Evolutionary conservation across 371 early-diverging fungal species (phyloP), one percentile per base, ranked within the genome.

Genomic region (Rhizopus delemar): DNA sequence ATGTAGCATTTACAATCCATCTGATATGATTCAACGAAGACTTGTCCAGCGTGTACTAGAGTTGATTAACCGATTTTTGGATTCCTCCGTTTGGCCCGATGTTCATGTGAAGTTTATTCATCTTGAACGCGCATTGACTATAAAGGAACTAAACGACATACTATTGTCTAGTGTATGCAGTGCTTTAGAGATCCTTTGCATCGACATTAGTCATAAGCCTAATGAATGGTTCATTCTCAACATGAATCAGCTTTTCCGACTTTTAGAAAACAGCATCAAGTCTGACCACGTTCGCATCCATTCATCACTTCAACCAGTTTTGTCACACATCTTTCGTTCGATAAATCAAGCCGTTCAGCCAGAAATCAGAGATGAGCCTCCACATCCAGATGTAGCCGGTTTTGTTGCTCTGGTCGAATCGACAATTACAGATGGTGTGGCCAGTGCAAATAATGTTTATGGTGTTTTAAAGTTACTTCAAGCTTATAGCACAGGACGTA

Each of bases 401-500:
- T 88, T 93, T 61, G 70, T 78, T 16, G 62, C 81, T 11, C 57
- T 84, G 43, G 71, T 90, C 9, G 90, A 93, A 38, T 61, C 80
- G 2, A 78, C 84, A 4, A 81, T 93, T 46, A 73, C 74, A 12
- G 82, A 85, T 50, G 88, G 87, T 2, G 74, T 95, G 48, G 78
- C 86, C 36, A 87, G 80, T 63, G 70, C 81, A 70, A 84, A 82
- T 13, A 91, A 89, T 59, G 75, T 87, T n/a, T 85, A 80, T 65
- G 78, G 88, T 2, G 85, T 86, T 5, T 72, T 94, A 34, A 84
- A 86, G 16, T 67, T 94, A 29, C 77, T 95, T 52, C 84, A 89
- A 50, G 90, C 93, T 5, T 80, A 87, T 0, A 83, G 87, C 61
- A 82, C 82, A 50, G 75, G 82, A 35, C 83, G 84, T 1, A 84